Percentiles rank a stretch among this genome's conserved stretches.
These are phyloP conservation scores for Cercospora zeina DNA, from an alignment of 2,329 filamentous ascomycete genomes.

Conservation along the genomic window DNA sequence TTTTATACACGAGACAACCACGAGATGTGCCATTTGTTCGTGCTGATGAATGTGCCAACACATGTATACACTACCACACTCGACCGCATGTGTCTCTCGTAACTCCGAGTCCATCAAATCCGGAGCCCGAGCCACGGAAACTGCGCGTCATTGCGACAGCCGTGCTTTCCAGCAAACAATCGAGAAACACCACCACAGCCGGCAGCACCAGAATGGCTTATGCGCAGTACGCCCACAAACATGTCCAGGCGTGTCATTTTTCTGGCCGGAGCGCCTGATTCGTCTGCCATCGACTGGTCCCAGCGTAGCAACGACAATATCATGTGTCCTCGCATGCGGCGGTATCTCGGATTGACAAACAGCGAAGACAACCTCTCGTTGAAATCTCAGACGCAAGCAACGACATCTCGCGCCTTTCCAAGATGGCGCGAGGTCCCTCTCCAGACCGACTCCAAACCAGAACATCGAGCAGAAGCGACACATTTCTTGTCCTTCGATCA, in stretches of 20 bases:
- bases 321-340: conserved; percentile 8
- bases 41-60: neutral
- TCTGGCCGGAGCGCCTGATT: conserved; percentile 63
- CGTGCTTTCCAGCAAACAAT: conserved; percentile 3
- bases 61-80: neutral
- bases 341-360: conserved; percentile 25
- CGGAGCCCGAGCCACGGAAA: neutral
- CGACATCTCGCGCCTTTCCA: conserved; percentile 25
- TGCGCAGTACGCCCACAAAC: conserved; percentile 7
- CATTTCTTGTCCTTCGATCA: conserved; percentile 36
- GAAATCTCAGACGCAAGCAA: neutral
- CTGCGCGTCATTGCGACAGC: neutral
- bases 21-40: neutral
- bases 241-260: conserved; percentile 44
- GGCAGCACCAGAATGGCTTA: conserved; percentile 9
- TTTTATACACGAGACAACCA: neutral
- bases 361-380: neutral
- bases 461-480: conserved; percentile 21
- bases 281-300: conserved; percentile 57
- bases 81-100: neutral
- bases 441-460: neutral
- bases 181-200: neutral
- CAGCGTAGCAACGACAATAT: conserved; percentile 35
- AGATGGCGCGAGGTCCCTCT: conserved; percentile 35
- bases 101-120: conserved; percentile 9